Base-by-base conservation (phyloP, 2,329 filamentous ascomycete genomes). In the Ophiosphaerella korrae region DNA sequence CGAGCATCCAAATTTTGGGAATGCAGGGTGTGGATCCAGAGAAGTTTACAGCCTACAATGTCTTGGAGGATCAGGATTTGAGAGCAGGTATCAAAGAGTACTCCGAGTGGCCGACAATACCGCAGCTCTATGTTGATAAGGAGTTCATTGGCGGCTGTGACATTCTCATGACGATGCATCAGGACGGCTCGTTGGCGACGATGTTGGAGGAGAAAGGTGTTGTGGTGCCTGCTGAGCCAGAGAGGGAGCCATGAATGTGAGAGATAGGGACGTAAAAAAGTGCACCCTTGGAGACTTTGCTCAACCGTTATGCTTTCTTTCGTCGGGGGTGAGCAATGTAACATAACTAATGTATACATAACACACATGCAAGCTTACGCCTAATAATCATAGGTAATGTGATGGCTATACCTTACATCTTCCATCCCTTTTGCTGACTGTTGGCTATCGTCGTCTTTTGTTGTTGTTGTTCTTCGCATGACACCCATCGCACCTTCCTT, bases 21-120 rank as follows among this genome's bases (percentile, higher is more conserved):
- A 77, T 97, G 67, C 93, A 99, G 78, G 94, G 94, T 58, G 92
- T 99, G 55, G 90, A 97, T 77, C 94, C 94, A 13, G 82, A 84
- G 60, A 97, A 97, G 79, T 99, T 99, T 73, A 90, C 92, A n/a
- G 93, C 94, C 7, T 97, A 96, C 77, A 97, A 99, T 77, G 94
- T 99, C 34, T 77, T 99, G 49, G 94, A 97, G 77, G 92, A 97
- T 74, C 76, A 88, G 3, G 92, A 95, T 72, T 77, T 99, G 71
- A 85, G 94, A 65, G 80, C 87, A 77, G 91, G 94, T 45, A 96
- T 99, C 79, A 99, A 99, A 79, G 93, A 99, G 77, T 99, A 94
- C 81, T 96, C 92, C 1, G 94, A 97, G 73, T 99, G 94, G 94
- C 94, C 94, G 12, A 99, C 94, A 16, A 97, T 99, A 72, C 94